These are phyloP conservation scores for Cladophialophora chaetospira DNA, from an alignment of 2,329 filamentous ascomycete species.

Conservation along the genomic window DNA sequence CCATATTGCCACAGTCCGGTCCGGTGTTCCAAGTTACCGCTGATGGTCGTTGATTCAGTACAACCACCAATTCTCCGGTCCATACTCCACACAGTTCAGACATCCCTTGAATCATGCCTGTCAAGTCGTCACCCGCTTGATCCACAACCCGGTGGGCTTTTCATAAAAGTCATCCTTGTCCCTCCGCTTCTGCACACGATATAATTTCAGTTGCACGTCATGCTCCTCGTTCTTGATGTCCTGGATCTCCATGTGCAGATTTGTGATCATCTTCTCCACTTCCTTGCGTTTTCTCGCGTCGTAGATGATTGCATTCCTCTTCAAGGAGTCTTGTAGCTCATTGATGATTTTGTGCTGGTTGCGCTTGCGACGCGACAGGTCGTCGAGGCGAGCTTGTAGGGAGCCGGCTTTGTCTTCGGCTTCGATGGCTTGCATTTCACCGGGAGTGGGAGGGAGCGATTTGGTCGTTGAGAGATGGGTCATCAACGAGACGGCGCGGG, in stretches of 20 bases:
- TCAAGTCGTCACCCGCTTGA: constrained; percentile 71
- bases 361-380: constrained; percentile 65
- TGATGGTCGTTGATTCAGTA: too few species aligned
- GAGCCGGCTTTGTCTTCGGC: constrained; percentile 64
- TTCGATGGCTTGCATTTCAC: constrained; percentile 52
- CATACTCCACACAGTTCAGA: neutral
- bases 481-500: constrained; percentile 25
- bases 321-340: constrained; percentile 78
- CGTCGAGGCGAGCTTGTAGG: constrained; percentile 66
- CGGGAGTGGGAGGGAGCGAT: constrained; percentile 62
- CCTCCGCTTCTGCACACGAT: constrained; percentile 72
- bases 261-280: constrained; percentile 66
- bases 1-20: too few species aligned
- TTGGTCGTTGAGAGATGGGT: constrained; percentile 49
- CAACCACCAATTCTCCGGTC: neutral
- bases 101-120: neutral
- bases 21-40: too few species aligned
- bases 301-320: constrained; percentile 68
- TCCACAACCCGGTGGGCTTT: constrained; percentile 71
- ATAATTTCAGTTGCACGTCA: constrained; percentile 73
- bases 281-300: constrained; percentile 62
- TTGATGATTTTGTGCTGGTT: constrained; percentile 73
- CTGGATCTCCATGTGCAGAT: constrained; percentile 65
- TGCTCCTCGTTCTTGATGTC: constrained; percentile 77
- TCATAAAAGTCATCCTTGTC: constrained; percentile 60